Base-by-base conservation (phyloP, 176 grass and related monocot genomes). In the Musa schizocarpa region DNA sequence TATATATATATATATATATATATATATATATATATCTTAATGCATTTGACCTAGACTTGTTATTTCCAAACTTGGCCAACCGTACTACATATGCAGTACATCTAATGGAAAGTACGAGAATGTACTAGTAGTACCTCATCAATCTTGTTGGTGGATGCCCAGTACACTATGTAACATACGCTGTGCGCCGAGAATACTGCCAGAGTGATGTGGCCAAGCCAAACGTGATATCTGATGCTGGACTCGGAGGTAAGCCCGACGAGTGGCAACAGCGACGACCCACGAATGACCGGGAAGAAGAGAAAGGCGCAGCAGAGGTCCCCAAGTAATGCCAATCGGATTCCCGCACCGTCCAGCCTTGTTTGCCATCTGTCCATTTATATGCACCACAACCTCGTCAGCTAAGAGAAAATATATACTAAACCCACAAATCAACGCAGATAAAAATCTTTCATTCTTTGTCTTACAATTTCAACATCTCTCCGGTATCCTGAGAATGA, bases 171-270 rank as follows among this genome's bases (percentile, higher is more conserved):
- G 48, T 73, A 86, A 43, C 65, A 74, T 26, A 81, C 14, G 0
- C 83, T 78, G 29, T 92, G 89, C 27, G 65, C 63, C 4, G 69
- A 70, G 68, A 88, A 86, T 34, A 92, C 12, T 51, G 54, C 27
- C 89, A 92, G 79, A 12, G n/a, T 74, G 19, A 83, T 73, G 9
- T 92, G 63, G 1, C 89, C 86, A 9, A 88, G 52, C 89, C 89
- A 92, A 65, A 86, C 74, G 17, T 92, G 89, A 79, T 88, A 88
- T 77, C 78, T 92, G 77, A 92, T 76, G 83, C 86, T 81, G 43
- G 86, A 66, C 11, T 88, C 89, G 5, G 89, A 86, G 49, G 86
- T 88, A 34, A 92, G 86, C 56, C 89, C 89, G 3, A 88, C 13
- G 13, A 86, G 71, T 22, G 70, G 86, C 71, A 92, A n/a, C 63